Evolutionary conservation across 371 early-diverging fungal genomes (phyloP).

Genomic region (Funneliformis caledonium): DNA sequence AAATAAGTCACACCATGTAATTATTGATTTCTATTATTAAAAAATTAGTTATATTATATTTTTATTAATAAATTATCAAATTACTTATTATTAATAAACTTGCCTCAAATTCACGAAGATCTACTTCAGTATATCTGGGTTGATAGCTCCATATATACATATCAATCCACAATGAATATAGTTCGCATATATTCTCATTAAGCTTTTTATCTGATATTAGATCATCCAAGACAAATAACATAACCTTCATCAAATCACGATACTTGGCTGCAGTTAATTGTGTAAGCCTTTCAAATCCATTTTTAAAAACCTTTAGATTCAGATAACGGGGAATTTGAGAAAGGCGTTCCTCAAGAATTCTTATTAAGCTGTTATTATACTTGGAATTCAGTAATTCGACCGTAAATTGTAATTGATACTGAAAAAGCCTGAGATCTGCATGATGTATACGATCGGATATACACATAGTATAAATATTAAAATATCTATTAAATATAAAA

Average conservation of each 20-base stretch:
- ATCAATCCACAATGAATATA: neutral
- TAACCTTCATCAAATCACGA: neutral
- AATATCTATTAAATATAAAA: too few species aligned
- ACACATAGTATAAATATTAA: too few species aligned
- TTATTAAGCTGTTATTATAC: neutral
- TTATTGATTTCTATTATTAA: neutral
- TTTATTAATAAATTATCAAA: neutral
- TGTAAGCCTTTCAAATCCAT: neutral
- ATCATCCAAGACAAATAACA: neutral
- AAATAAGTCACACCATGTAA: neutral
- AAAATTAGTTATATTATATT: too few species aligned
- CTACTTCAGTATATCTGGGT: neutral
- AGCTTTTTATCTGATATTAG: neutral
- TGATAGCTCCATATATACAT: neutral
- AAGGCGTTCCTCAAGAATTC: neutral
- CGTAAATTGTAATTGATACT: neutral
- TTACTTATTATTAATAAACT: neutral
- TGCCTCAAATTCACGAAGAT: neutral
- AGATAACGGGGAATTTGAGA: neutral
- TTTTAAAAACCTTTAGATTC: neutral
- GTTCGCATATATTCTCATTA: neutral
- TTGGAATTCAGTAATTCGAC: neutral
- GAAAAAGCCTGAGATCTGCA: neutral
- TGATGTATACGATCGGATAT: neutral
- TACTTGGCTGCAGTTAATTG: neutral